Evolutionary conservation across 805 yeast genomes (phyloP).

Genomic region (Kuraishia ogatae): DNA sequence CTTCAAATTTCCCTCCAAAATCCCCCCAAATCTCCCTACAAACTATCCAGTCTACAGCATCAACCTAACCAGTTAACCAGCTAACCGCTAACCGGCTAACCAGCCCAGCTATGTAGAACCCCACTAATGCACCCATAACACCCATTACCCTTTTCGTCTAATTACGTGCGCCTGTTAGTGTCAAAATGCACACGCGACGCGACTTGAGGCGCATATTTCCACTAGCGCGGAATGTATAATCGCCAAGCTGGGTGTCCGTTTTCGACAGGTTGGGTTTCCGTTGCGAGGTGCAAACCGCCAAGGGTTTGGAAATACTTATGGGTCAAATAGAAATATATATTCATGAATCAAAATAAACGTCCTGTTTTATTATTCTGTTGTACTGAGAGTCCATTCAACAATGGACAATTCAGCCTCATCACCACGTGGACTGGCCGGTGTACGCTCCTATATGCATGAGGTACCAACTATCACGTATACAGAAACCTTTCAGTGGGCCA

Average conservation of each 20-base stretch:
- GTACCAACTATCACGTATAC: background rate
- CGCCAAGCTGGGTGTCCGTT: background rate
- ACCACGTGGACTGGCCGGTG: slow-evolving; percentile 6
- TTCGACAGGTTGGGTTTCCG: background rate
- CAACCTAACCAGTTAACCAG: too few species aligned
- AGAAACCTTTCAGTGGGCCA: slow-evolving; percentile 14
- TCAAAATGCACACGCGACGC: background rate
- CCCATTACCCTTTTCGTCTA: background rate
- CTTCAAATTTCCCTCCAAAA: too few species aligned
- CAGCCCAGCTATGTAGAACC: too few species aligned
- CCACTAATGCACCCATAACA: background rate
- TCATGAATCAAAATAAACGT: too few species aligned
- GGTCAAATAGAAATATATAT: too few species aligned
- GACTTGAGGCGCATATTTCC: background rate
- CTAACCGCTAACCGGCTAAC: too few species aligned
- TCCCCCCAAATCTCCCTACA: too few species aligned
- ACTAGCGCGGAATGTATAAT: background rate
- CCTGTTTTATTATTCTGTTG: too few species aligned
- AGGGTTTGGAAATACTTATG: too few species aligned
- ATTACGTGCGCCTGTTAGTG: background rate
- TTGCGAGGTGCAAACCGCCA: slow-evolving; percentile 6
- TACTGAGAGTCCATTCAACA: too few species aligned
- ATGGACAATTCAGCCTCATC: slow-evolving; percentile 12
- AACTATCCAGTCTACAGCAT: too few species aligned
- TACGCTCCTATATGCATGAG: slow-evolving; percentile 3